Conservation (phyloP, 2,329 filamentous ascomycete species). For the Exophiala phaeomuriformis region DNA sequence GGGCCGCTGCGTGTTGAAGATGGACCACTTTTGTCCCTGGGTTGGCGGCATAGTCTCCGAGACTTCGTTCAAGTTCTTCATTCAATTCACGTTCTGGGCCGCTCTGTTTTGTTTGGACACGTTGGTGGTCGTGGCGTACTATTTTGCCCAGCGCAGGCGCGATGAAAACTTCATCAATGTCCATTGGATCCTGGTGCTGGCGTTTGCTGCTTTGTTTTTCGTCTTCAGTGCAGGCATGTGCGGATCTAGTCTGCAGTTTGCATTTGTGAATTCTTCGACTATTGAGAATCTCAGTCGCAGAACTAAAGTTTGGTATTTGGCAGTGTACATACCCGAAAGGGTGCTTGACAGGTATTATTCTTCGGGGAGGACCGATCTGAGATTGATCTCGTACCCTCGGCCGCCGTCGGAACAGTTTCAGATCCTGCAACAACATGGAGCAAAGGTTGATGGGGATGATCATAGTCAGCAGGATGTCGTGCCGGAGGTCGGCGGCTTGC, state of each 20-base stretch:
- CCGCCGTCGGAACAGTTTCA: conserved; percentile 26
- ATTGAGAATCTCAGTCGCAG: conserved; percentile 66
- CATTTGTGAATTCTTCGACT: conserved; percentile 69
- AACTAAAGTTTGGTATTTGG: conserved; percentile 61
- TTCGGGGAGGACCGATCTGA: conserved; percentile 28
- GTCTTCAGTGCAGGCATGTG: conserved; percentile 78
- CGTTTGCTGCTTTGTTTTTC: conserved; percentile 62
- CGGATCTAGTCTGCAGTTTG: conserved; percentile 61
- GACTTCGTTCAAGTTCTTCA: conserved; percentile 82
- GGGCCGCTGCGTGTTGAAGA: conserved; percentile 72
- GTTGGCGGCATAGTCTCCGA: conserved; percentile 90
- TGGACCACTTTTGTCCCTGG: conserved; percentile 95
- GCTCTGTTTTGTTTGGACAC: conserved; percentile 59
- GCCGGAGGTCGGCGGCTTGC: too few relatives aligned
- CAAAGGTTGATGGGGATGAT: conserved; percentile 5
- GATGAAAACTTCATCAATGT: conserved; percentile 41
- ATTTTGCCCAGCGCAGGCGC: conserved; percentile 49
- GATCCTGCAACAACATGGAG: conserved; percentile 19
- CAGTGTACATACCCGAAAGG: conserved; percentile 58
- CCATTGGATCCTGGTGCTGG: conserved; percentile 60
- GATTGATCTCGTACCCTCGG: conserved; percentile 38
- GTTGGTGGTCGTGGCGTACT: conserved; percentile 58
- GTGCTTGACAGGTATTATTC: conserved; percentile 33
- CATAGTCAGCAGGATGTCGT: conserved; percentile 9
- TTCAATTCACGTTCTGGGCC: conserved; percentile 75